These are phyloP conservation scores for Beauveria brongniartii DNA, from an alignment of 2,329 filamentous ascomycete genomes.

Conservation along the genomic window DNA sequence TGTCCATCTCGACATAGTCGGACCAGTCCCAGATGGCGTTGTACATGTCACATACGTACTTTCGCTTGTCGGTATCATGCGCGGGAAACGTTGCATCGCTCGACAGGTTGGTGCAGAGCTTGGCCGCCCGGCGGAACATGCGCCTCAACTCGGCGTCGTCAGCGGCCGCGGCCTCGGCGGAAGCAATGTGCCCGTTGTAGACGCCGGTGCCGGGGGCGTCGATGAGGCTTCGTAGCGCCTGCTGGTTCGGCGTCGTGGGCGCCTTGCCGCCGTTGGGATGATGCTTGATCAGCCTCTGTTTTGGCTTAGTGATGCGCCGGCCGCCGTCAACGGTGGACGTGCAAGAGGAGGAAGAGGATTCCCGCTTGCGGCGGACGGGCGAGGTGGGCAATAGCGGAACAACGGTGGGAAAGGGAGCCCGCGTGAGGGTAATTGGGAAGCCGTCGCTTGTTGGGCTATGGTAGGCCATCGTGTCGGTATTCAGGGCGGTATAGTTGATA, in stretches of 20 bases:
- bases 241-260: not conserved
- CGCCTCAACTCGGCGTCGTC: not conserved
- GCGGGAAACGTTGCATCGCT: not conserved
- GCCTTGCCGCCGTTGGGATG: not conserved
- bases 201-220: not conserved
- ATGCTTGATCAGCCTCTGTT: constrained; percentile 3
- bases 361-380: not conserved
- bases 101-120: not conserved
- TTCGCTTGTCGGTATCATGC: not conserved
- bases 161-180: not conserved
- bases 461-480: not conserved
- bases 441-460: not conserved
- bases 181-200: not conserved
- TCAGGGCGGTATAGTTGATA: not conserved
- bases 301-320: not conserved
- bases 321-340: not conserved
- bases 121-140: not conserved
- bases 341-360: not conserved
- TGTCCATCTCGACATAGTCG: constrained; percentile 2
- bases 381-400: not conserved
- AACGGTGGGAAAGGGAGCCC: not conserved
- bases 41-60: not conserved
- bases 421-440: not conserved
- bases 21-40: constrained; percentile 4
- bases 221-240: not conserved